Base-by-base conservation (phyloP, 2,329 filamentous ascomycete species). In the Colletotrichum cereale region DNA sequence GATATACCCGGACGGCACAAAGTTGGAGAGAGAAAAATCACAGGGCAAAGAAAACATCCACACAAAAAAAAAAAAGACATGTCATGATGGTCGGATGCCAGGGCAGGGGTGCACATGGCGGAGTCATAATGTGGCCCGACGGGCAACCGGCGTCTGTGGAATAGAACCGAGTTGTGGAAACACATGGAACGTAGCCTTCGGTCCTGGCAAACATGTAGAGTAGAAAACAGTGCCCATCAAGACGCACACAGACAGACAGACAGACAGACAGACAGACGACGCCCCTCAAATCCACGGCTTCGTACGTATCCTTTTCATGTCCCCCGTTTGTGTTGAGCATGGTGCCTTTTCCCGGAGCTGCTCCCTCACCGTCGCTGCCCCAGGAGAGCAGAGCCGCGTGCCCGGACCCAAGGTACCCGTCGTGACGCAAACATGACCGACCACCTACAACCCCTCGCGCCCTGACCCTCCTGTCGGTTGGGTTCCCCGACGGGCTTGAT, bases 111-210 rank as follows among this genome's bases (percentile, higher is more conserved):
- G 29, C 26, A 31, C 16, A 26, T 31, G 7, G 26, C 12, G 26
- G 14, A 18, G 29, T n/a, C 16, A 18, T 36, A 44, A 63, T 50
- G 60, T 62, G 12, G 65, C 57, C n/a, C n/a, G 61, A 34, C 18
- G 40, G 64, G 47, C 44, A 48, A 0, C 31, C 12, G 21, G 34
- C 53, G 8, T 26, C n/a, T 56, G 34, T n/a, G 34, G 34, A 38
- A 16, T 34, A 36, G 21, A 7, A 11, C 24, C 21, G 10, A 7
- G n/a, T 18, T 57, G 53, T 26, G 26, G 4, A n/a, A 40, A 26
- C 2, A 14, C n/a, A 40, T 10, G 34, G 14, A 40, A 26, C 53
- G 53, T 57, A 56, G 53, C 53, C 53, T 56, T 26, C 12, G 21
- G 53, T 38, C 31, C 53, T 24, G 6, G 34, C 34, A 40, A 36